Evolutionary conservation across 1,139 yeast species (phyloP), one percentile per base, ranked within the genome.

Genomic region (Taiozyma sp.): DNA sequence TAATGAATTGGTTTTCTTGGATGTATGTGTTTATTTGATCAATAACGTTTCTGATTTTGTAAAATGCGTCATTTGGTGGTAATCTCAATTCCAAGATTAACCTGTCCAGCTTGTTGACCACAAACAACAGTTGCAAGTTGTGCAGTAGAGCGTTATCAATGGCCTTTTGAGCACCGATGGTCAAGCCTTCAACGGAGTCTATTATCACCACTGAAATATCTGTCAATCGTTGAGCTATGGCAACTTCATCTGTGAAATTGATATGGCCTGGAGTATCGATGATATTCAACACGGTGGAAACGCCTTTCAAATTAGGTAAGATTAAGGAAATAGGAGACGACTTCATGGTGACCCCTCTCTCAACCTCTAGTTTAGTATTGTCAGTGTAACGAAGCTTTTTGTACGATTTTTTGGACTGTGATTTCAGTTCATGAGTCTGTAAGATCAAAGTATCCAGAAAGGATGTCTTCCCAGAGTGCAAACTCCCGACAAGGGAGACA

Each of bases 251-350:
- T 34, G 75, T 68, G 63, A 93, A 93, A 61, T 89, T 85, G 1
- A 80, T 77, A 67, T 93, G 98, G 0, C 99, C 99, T 0, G 99
- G 99, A 0, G 96, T 75, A 61, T 95, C 99, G 1, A 89, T 56
- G 3, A 90, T 58, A 60, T 86, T 88, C 30, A 85, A 61, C 1
- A 80, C 77, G 40, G 70, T 69, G 0, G 96, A 83, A 56, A 76
- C 80, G 1, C 77, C 82, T 22, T 71, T 72, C 29, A 78, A 56
- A 60, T 81, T 81, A 0, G 77, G 79, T n/a, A 85, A 65, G 11
- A 91, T 65, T 19, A 89, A 59, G 0, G 95, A 73, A 56, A 87
- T 74, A 0, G 89, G 83, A 1, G 85, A 70, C 1, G 84, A 52
- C 58, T 84, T 84, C 22, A 89, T 75, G 1, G 96, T 75, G 14